These are phyloP conservation scores for Collybia mongolica DNA, from an alignment of 768 basidiomycete genomes.

Conservation along the genomic window DNA sequence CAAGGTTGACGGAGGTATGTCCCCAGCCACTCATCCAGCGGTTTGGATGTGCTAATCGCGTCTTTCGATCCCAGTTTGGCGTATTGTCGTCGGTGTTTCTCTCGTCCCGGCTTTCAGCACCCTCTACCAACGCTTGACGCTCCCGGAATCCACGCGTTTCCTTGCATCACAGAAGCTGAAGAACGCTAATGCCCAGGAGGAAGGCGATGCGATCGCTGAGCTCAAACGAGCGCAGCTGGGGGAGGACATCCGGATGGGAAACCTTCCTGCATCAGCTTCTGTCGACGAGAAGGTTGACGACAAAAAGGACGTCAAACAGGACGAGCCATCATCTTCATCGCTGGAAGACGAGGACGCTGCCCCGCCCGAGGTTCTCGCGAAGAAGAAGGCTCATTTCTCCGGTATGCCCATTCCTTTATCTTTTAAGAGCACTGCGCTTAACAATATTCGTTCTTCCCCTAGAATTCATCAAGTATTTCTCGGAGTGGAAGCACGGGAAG, in stretches of 20 bases:
- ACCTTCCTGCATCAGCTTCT: neutral
- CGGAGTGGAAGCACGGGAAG: slow-evolving; percentile 69
- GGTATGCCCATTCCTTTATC: slow-evolving; percentile 30
- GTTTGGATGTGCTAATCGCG: no score
- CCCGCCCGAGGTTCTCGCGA: slow-evolving; percentile 21
- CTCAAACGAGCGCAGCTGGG: slow-evolving; percentile 31
- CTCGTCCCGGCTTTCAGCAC: slow-evolving; percentile 73
- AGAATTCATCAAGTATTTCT: slow-evolving; percentile 71
- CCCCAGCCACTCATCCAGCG: neutral
- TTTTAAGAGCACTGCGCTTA: neutral
- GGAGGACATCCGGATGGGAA: slow-evolving; percentile 23
- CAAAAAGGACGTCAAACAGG: slow-evolving; percentile 8
- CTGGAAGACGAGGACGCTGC: slow-evolving; percentile 9
- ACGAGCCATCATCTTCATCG: slow-evolving; percentile 8
- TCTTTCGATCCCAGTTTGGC: no score
- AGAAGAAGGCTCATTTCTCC: slow-evolving; percentile 50
- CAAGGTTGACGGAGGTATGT: slow-evolving; percentile 68
- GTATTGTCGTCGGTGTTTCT: slow-evolving; percentile 73
- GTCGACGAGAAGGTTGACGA: neutral
- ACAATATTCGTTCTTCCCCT: no score
- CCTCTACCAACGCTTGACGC: slow-evolving; percentile 72
- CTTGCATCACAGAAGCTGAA: slow-evolving; percentile 38
- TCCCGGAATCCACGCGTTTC: slow-evolving; percentile 66
- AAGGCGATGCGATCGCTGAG: slow-evolving; percentile 25
- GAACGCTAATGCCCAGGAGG: slow-evolving; percentile 11